Evolutionary conservation across 441 rosid species (phyloP).

Genomic region (Corymbia citriodora): DNA sequence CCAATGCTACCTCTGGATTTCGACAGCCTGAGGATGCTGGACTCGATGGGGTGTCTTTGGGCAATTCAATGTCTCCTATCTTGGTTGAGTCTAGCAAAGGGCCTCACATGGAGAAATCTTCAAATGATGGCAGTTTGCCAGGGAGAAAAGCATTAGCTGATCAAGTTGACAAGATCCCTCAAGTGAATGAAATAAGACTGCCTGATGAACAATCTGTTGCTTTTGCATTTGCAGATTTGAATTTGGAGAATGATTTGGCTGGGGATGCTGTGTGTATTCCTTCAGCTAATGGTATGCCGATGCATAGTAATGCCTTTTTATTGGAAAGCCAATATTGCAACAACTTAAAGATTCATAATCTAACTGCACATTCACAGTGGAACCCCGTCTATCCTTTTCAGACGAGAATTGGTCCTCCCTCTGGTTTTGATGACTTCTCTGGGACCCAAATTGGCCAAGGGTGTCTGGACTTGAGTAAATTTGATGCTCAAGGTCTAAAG

Average conservation of each 20-base stretch:
- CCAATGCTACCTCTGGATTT: slow-evolving; percentile 63
- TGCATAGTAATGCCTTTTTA: slow-evolving; percentile 12
- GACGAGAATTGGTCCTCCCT: slow-evolving; percentile 16
- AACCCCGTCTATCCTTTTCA: slow-evolving; percentile 21
- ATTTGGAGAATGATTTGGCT: slow-evolving; percentile 23
- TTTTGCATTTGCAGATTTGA: slow-evolving; percentile 46
- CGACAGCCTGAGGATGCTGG: slow-evolving; percentile 35
- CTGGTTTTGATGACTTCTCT: slow-evolving; percentile 30
- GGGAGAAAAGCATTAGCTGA: slow-evolving; percentile 13
- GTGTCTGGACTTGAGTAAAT: slow-evolving; percentile 16
- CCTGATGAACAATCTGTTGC: slow-evolving; percentile 54
- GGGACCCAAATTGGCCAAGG: slow-evolving; percentile 23
- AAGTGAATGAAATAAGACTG: slow-evolving; percentile 30
- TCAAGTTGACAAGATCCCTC: slow-evolving; percentile 28
- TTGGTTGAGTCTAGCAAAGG: slow-evolving; percentile 32
- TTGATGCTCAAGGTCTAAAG: slow-evolving; percentile 29
- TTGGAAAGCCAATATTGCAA: slow-evolving; percentile 24
- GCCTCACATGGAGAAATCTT: slow-evolving; percentile 21
- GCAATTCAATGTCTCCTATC: slow-evolving; percentile 17
- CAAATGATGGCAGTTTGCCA: slow-evolving; percentile 21
- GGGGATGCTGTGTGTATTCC: slow-evolving; percentile 13
- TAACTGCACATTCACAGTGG: slow-evolving; percentile 13
- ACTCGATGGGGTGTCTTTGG: slow-evolving; percentile 17
- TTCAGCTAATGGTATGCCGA: slow-evolving; percentile 19
- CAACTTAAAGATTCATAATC: slow-evolving; percentile 19